Evolutionary conservation across 371 early-diverging fungal species (phyloP).

Genomic region (Mortierella sp.): DNA sequence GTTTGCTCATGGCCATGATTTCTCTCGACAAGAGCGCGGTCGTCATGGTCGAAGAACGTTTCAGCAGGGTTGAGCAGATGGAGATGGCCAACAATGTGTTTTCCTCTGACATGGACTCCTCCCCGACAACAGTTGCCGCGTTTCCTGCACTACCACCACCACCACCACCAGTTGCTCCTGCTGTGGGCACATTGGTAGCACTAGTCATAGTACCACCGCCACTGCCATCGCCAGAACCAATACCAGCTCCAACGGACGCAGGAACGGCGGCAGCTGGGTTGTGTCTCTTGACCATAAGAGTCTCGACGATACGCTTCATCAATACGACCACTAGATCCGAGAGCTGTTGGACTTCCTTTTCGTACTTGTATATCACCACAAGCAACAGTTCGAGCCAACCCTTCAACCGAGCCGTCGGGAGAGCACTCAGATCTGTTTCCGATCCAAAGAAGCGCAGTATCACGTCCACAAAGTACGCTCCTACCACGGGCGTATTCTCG

Average conservation of each 20-base stretch:
- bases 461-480: slow-evolving; percentile 53
- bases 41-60: slow-evolving; percentile 68
- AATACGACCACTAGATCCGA: slow-evolving; percentile 42
- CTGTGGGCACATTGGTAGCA: too few relatives aligned
- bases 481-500: slow-evolving; percentile 37
- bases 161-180: neutral
- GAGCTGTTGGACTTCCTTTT: slow-evolving; percentile 41
- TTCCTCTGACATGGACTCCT: slow-evolving; percentile 67
- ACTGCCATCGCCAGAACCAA: too few relatives aligned
- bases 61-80: slow-evolving; percentile 63
- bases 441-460: slow-evolving; percentile 53
- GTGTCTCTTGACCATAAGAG: slow-evolving; percentile 53
- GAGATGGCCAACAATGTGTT: slow-evolving; percentile 66
- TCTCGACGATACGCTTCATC: slow-evolving; percentile 49
- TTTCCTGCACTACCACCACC: neutral
- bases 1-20: slow-evolving; percentile 65
- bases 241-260: neutral
- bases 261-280: slow-evolving; percentile 12
- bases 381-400: slow-evolving; percentile 67
- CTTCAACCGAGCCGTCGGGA: slow-evolving; percentile 52
- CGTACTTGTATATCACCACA: slow-evolving; percentile 68
- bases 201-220: slow-evolving; percentile 3
- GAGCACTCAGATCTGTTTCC: slow-evolving; percentile 34
- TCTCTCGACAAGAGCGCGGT: slow-evolving; percentile 70
- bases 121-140: slow-evolving; percentile 5